These are phyloP conservation scores for Posidonia australis DNA, from an alignment of 106 monocot genomes.

Conservation along the genomic window DNA sequence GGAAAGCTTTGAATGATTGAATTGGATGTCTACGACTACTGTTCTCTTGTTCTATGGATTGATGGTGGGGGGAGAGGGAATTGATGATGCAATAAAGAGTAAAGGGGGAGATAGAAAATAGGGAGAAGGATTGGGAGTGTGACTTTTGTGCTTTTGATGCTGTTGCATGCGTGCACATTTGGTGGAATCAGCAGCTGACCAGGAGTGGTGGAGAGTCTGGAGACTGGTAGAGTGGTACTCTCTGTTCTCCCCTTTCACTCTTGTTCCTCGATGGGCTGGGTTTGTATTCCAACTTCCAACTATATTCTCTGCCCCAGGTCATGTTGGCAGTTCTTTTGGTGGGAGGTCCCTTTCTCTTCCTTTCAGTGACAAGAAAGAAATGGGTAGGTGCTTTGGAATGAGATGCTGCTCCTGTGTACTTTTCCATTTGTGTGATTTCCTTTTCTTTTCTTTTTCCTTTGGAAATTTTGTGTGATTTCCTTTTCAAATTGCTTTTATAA, in stretches of 20 bases:
- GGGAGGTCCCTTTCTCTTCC: background rate
- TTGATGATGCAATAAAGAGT: background rate
- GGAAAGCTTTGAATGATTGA: background rate
- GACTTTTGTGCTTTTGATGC: constrained; percentile 5
- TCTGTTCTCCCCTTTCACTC: background rate
- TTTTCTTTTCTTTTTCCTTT: no score
- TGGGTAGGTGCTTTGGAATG: background rate
- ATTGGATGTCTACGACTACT: background rate
- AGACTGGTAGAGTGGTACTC: background rate
- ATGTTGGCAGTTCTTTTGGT: background rate
- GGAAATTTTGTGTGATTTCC: no score
- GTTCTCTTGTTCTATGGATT: background rate
- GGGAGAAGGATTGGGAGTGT: background rate
- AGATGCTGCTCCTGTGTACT: background rate
- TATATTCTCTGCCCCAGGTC: background rate
- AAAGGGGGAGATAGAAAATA: background rate
- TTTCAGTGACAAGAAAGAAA: background rate
- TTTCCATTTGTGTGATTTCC: no score
- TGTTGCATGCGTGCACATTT: constrained; percentile 2
- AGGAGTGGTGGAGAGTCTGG: background rate
- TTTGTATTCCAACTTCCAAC: background rate
- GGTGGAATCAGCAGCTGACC: background rate
- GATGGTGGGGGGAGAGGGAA: background rate
- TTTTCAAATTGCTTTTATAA: no score
- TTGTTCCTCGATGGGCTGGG: background rate